Evolutionary conservation across 352 stramenopile species (phyloP).

Genomic region (Phytophthora pini): DNA sequence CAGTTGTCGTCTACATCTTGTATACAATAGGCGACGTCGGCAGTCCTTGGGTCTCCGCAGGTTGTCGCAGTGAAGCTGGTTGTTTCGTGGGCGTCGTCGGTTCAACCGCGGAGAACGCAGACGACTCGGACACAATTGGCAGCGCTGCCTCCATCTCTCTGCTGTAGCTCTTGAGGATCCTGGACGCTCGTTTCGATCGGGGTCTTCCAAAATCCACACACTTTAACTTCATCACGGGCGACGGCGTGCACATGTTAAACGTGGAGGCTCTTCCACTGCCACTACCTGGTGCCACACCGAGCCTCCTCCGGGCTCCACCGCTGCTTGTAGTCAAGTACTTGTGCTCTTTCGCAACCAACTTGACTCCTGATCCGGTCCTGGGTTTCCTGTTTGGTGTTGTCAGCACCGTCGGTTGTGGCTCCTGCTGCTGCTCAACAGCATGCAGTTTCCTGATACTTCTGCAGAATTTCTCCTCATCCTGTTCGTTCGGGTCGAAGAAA

Average conservation of each 20-base stretch:
- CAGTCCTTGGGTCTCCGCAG: conserved; percentile 12
- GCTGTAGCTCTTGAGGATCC: conserved; percentile 48
- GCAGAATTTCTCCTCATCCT: conserved; percentile 51
- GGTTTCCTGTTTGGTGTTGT: conserved; percentile 36
- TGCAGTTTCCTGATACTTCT: conserved; percentile 44
- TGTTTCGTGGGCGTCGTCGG: conserved; percentile 17
- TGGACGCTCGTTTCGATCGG: conserved; percentile 65
- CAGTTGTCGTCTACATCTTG: conserved; percentile 30
- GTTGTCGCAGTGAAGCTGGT: conserved; percentile 20
- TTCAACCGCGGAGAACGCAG: conserved; percentile 14
- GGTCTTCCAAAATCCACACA: conserved; percentile 81
- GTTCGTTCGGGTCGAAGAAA: conserved; percentile 66
- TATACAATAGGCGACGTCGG: conserved; percentile 34
- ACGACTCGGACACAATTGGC: conserved; percentile 34
- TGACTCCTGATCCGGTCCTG: conserved; percentile 21
- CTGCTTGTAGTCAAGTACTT: conserved; percentile 38
- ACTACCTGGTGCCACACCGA: conserved; percentile 20
- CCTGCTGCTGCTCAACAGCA: neutral
- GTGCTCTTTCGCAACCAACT: conserved; percentile 44
- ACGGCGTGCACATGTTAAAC: conserved; percentile 81
- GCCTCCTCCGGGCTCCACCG: conserved; percentile 28
- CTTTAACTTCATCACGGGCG: conserved; percentile 80
- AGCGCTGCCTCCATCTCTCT: conserved; percentile 67
- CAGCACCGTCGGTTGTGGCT: conserved; percentile 14
- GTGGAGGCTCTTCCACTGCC: conserved; percentile 35